A percentile compares a stretch with the other conserved stretches of the same genome.
Conservation (phyloP, 495 filamentous ascomycete genomes). For the Trichoderma parareesei region DNA sequence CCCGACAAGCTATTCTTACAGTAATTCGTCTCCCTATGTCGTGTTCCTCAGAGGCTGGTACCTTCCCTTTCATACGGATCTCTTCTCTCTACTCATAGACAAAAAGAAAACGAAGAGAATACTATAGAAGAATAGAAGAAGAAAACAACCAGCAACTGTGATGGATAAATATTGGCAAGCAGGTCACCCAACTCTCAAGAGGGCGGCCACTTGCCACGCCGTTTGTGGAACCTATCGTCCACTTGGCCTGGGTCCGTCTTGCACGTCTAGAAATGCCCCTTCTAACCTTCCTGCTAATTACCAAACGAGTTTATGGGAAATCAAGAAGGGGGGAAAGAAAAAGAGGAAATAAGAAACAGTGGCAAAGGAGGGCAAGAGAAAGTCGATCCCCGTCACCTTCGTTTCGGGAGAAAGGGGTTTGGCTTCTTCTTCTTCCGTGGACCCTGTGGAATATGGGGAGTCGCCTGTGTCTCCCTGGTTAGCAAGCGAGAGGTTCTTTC, state of each 20-base stretch:
- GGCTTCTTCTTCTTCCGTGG: conserved; percentile 7
- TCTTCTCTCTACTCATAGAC: too few species aligned
- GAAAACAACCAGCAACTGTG: too few species aligned
- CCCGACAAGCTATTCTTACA: too few species aligned
- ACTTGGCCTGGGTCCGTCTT: not conserved
- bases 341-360: too few species aligned
- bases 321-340: too few species aligned
- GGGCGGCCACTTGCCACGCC: not conserved
- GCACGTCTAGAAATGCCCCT: not conserved
- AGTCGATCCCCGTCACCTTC: not conserved
- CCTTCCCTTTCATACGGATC: too few species aligned
- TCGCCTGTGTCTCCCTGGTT: not conserved
- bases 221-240: not conserved
- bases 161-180: not conserved
- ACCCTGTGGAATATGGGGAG: not conserved
- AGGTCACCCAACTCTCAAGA: not conserved
- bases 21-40: too few species aligned
- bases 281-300: not conserved
- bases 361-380: not conserved
- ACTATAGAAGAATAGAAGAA: too few species aligned
- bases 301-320: not conserved
- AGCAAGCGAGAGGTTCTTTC: not conserved
- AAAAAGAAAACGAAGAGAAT: too few species aligned
- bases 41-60: too few species aligned
- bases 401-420: not conserved